Evolutionary conservation across 306 rosid genomes (phyloP).

Genomic region (Herpetospermum pedunculosum): DNA sequence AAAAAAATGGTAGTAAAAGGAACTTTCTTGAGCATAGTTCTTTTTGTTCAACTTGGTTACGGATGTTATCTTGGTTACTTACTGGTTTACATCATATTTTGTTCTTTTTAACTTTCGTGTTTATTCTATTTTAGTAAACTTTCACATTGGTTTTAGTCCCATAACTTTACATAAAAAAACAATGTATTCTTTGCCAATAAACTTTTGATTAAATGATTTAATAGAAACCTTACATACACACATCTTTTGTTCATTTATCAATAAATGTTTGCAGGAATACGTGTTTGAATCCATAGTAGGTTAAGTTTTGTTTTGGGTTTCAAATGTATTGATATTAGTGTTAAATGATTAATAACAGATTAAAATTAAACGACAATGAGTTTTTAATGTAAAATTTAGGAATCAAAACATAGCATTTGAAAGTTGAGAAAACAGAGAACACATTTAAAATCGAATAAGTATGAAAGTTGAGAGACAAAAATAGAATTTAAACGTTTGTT

Average conservation of each 20-base stretch:
- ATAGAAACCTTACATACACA: neutral
- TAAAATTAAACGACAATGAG: too few species aligned
- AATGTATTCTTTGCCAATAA: neutral
- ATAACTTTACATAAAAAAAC: neutral
- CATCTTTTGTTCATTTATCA: neutral
- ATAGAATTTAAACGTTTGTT: neutral
- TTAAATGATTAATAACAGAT: too few species aligned
- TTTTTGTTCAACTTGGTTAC: neutral
- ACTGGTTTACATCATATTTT: neutral
- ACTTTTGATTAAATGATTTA: neutral
- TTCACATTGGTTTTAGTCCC: neutral
- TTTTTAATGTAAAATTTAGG: too few species aligned
- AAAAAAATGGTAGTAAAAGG: too few species aligned
- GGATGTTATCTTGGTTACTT: neutral
- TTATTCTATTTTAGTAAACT: neutral
- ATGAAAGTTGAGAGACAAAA: neutral
- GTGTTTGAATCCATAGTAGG: neutral
- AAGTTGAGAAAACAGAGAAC: too few species aligned
- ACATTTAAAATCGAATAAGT: neutral
- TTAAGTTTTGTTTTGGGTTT: neutral
- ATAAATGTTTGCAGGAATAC: neutral
- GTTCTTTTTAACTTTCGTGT: neutral
- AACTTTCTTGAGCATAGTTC: neutral
- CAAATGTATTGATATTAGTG: too few species aligned
- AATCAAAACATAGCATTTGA: too few species aligned